phyloP scores from a whole-genome alignment of 306 rosid species.

The Cucurbita argyrosperma region DNA sequence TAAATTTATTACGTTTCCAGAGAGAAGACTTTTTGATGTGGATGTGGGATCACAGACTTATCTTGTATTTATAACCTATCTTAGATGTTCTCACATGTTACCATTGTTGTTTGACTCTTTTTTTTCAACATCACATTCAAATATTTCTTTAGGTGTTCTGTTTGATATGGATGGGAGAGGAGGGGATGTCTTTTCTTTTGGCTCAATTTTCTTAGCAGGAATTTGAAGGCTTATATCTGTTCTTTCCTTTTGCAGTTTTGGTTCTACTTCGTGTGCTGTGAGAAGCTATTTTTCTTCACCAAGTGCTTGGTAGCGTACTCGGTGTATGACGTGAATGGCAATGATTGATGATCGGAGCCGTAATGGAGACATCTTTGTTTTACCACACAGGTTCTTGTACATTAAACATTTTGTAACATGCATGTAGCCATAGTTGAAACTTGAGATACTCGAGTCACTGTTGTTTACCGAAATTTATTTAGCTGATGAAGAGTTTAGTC shows the following conservation, averaged over 20 bases:
- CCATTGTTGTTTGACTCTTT: background rate
- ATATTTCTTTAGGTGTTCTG: background rate
- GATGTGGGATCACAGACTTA: background rate
- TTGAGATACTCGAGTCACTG: background rate
- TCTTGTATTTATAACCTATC: background rate
- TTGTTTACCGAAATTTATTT: background rate
- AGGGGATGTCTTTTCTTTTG: background rate
- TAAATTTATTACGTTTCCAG: background rate
- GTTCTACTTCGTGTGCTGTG: conserved; percentile 41
- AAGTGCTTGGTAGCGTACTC: background rate
- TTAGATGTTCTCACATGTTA: background rate
- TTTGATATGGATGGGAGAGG: background rate
- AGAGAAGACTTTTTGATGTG: too few relatives aligned
- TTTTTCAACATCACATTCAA: background rate
- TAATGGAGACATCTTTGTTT: background rate
- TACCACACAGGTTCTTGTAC: background rate
- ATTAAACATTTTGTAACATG: background rate
- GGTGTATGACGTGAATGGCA: background rate
- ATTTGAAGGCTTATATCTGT: conserved; percentile 3
- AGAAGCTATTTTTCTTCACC: conserved; percentile 13
- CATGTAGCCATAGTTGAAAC: background rate
- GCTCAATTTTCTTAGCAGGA: background rate
- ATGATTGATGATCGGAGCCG: background rate
- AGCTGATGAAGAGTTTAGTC: background rate
- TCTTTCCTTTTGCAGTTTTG: conserved; percentile 48